Conservation (phyloP, 768 basidiomycete genomes). For the Mycena latifolia region DNA sequence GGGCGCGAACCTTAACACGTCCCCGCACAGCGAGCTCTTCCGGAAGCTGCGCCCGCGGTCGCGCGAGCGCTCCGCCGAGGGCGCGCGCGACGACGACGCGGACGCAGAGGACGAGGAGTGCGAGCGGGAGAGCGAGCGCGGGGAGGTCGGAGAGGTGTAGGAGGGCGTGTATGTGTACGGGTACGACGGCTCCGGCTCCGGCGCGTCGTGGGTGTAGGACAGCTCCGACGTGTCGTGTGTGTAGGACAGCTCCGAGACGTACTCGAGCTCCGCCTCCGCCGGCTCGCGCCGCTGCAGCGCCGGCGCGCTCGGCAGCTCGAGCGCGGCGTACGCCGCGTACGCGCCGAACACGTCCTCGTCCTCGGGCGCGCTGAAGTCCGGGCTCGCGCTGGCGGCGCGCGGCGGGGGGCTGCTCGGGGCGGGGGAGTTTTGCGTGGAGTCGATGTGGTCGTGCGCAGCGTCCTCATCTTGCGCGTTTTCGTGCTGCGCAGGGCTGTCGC, state of each 20-base stretch:
- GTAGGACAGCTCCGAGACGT: not conserved
- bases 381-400: too few species aligned
- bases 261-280: not conserved
- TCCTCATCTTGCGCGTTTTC: not conserved
- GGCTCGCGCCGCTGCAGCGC: too few species aligned
- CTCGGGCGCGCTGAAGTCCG: too few species aligned
- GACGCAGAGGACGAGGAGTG: slow-evolving; percentile 48
- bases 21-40: slow-evolving; percentile 30
- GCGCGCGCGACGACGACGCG: slow-evolving; percentile 46
- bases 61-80: slow-evolving; percentile 54
- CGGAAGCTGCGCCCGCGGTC: slow-evolving; percentile 27
- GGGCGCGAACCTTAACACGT: slow-evolving; percentile 30
- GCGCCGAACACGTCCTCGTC: not conserved
- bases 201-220: not conserved
- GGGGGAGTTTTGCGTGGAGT: not conserved
- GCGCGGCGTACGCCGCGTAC: not conserved
- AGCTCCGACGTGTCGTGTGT: not conserved
- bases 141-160: slow-evolving; percentile 24
- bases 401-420: not conserved
- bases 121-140: slow-evolving; percentile 48
- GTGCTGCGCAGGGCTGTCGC: not conserved
- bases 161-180: not conserved
- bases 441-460: not conserved
- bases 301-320: not conserved
- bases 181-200: not conserved